A percentile compares a stretch with the other conserved stretches of the same genome.
These are phyloP conservation scores for Meyerozyma guilliermondii DNA, from an alignment of 1,139 yeast species.

Conservation along the genomic window DNA sequence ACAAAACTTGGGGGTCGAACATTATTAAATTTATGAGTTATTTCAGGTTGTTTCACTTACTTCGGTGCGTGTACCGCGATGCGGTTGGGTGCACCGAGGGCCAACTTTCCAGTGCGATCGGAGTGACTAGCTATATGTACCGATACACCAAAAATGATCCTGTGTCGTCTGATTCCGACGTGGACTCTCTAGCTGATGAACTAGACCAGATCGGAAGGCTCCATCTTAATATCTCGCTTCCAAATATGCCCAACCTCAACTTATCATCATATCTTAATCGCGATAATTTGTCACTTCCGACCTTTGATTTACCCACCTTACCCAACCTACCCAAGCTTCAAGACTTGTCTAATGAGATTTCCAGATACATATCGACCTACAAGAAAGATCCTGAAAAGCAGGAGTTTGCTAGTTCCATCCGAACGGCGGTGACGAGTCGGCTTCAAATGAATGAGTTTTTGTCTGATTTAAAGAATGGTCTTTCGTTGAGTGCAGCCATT, in stretches of 20 bases:
- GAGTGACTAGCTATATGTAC: background rate
- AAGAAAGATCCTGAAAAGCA: constrained; percentile 5
- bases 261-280: constrained; percentile 12
- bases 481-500: constrained; percentile 47
- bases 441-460: constrained; percentile 47
- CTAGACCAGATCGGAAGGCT: constrained; percentile 43
- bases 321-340: constrained; percentile 16
- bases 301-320: constrained; percentile 14
- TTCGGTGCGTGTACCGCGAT: background rate
- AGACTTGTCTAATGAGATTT: constrained; percentile 26
- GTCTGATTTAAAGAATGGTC: constrained; percentile 47
- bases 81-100: background rate
- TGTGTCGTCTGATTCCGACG: constrained; percentile 15
- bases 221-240: constrained; percentile 17
- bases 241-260: constrained; percentile 12
- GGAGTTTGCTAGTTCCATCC: constrained; percentile 22
- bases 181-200: constrained; percentile 36
- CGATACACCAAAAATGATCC: background rate
- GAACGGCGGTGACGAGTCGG: constrained; percentile 36
- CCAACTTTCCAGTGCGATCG: background rate
- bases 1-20: constrained; percentile 34
- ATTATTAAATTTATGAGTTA: background rate
- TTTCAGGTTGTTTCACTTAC: too few species aligned
- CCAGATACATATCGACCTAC: constrained; percentile 25
- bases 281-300: constrained; percentile 14